Evolutionary conservation across 2,329 filamentous ascomycete genomes (phyloP).

Genomic region (Cercospora sp.): DNA sequence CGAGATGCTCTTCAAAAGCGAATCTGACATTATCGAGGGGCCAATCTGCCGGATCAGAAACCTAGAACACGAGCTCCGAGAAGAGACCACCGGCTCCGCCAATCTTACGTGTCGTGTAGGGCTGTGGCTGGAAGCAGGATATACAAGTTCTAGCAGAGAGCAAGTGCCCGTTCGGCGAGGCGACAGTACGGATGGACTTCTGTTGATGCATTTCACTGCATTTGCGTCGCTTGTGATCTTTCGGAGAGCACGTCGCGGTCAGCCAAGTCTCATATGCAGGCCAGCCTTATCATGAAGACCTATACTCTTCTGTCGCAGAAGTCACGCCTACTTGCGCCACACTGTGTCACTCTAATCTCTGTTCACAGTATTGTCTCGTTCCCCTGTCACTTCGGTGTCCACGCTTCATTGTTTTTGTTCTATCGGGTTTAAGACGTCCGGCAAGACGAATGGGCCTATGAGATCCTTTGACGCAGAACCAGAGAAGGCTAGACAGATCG

Average conservation of each 20-base stretch:
- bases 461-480: not conserved
- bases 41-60: not conserved
- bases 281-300: too few species aligned
- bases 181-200: not conserved
- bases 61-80: not conserved
- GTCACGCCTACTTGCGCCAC: not conserved
- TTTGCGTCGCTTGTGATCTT: not conserved
- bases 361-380: not conserved
- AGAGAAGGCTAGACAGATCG: not conserved
- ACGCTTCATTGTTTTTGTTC: not conserved
- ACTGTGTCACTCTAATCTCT: not conserved
- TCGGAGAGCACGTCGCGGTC: too few species aligned
- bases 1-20: not conserved
- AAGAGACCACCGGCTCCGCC: not conserved
- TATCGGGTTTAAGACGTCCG: not conserved
- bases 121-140: not conserved
- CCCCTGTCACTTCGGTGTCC: not conserved
- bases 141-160: not conserved
- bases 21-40: not conserved
- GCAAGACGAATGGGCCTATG: not conserved
- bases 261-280: too few species aligned
- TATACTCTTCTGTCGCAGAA: too few species aligned
- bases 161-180: not conserved
- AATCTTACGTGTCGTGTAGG: not conserved
- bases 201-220: not conserved